Conservation (phyloP, 2,329 filamentous ascomycete genomes). For the Blastomyces percursus region DNA sequence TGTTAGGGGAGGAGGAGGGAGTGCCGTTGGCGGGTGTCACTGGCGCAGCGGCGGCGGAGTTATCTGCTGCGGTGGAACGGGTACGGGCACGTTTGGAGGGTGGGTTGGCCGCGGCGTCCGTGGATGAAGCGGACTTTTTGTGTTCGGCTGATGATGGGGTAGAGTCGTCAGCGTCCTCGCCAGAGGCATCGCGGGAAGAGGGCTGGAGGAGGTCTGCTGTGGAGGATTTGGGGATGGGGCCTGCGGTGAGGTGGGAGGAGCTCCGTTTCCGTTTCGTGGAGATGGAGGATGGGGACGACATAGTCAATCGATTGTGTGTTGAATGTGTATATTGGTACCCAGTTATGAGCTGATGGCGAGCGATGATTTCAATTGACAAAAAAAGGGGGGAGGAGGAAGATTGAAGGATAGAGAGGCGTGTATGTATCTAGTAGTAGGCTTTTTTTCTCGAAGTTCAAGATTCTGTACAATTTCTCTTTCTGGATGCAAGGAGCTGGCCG, state of each 20-base stretch:
- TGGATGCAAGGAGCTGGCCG: too few relatives aligned
- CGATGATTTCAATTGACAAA: not conserved
- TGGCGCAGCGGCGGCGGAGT: not conserved
- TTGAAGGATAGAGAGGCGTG: too few relatives aligned
- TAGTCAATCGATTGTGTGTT: slow-evolving; percentile 23
- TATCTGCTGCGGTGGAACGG: slow-evolving; percentile 9
- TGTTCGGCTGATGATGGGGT: slow-evolving; percentile 43
- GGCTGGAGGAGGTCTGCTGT: slow-evolving; percentile 55
- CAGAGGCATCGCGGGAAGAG: slow-evolving; percentile 72
- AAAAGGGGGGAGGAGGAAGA: not conserved
- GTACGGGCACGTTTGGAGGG: slow-evolving; percentile 68
- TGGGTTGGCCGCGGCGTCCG: slow-evolving; percentile 39
- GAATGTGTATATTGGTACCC: slow-evolving; percentile 9
- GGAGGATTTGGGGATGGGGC: slow-evolving; percentile 39
- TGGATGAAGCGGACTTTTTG: slow-evolving; percentile 44
- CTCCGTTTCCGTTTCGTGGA: slow-evolving; percentile 54
- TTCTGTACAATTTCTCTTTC: too few relatives aligned
- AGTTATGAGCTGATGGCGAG: slow-evolving; percentile 10
- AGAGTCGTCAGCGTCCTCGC: slow-evolving; percentile 67
- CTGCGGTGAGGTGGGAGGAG: slow-evolving; percentile 31
- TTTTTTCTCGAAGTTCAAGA: too few relatives aligned
- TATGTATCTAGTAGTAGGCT: too few relatives aligned
- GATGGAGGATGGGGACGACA: slow-evolving; percentile 51
- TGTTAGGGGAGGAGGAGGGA: slow-evolving; percentile 14
- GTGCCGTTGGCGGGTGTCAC: slow-evolving; percentile 19